phyloP scores from a whole-genome alignment of 352 stramenopile species.

The Hyaloperonospora brassicae region DNA sequence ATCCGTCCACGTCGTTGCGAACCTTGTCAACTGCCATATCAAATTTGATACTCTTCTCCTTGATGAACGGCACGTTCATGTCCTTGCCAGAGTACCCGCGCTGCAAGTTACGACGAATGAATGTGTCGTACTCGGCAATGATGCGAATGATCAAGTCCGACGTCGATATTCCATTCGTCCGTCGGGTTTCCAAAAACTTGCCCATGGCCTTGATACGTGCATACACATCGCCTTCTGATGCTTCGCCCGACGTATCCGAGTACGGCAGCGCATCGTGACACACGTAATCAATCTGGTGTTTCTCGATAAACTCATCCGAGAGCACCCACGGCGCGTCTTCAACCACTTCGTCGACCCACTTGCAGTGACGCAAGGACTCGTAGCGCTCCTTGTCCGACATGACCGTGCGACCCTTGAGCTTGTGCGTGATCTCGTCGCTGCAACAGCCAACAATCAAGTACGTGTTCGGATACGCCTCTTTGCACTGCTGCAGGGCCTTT shows the following conservation, averaged over 20 bases:
- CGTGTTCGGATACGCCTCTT: conserved; percentile 79
- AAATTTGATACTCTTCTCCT: conserved; percentile 84
- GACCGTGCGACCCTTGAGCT: conserved; percentile 81
- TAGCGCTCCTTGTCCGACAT: conserved; percentile 87
- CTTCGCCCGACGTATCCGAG: conserved; percentile 61
- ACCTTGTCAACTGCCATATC: conserved; percentile 82
- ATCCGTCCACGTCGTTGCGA: conserved; percentile 66
- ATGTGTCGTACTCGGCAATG: conserved; percentile 88
- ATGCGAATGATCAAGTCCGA: conserved; percentile 87
- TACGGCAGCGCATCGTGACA: conserved; percentile 86
- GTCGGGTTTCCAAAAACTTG: conserved; percentile 78
- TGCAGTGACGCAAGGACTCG: conserved; percentile 77
- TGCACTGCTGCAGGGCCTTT: conserved; percentile 82
- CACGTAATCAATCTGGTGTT: conserved; percentile 85
- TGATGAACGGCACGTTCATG: conserved; percentile 88
- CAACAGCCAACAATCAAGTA: conserved; percentile 83
- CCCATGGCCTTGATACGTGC: conserved; percentile 81
- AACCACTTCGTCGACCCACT: conserved; percentile 83
- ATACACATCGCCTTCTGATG: conserved; percentile 76
- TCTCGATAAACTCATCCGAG: conserved; percentile 73
- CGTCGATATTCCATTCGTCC: conserved; percentile 84
- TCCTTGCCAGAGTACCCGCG: conserved; percentile 87
- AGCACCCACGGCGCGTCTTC: conserved; percentile 84
- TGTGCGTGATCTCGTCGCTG: conserved; percentile 82
- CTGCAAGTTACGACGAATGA: conserved; percentile 85